A percentile compares a stretch with the other conserved stretches of the same genome.
Evolutionary conservation across 75 land plant genomes (phyloP).

Genomic region (Cryptomeria japonica): DNA sequence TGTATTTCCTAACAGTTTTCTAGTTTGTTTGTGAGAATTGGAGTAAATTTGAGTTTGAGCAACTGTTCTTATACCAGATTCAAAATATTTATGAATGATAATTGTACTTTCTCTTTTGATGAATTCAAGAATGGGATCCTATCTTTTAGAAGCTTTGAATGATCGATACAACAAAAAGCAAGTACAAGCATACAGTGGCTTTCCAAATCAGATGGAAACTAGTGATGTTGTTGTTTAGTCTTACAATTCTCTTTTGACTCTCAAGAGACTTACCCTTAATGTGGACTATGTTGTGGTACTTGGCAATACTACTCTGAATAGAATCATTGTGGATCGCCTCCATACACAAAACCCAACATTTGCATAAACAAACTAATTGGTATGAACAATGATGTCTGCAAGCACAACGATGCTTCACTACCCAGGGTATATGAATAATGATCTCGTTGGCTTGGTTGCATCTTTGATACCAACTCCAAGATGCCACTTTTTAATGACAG

Average conservation of each 20-base stretch:
- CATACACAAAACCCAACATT: constrained; percentile 93
- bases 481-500: constrained; percentile 99
- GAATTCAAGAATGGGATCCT: constrained; percentile 96
- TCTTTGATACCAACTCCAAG: constrained; percentile 98
- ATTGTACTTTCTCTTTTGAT: not conserved
- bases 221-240: constrained; percentile 99
- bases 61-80: not conserved
- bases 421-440: constrained; percentile 99
- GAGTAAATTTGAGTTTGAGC: not conserved
- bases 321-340: constrained; percentile 98
- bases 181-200: constrained; percentile 98
- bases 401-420: constrained; percentile 98
- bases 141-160: constrained; percentile 95
- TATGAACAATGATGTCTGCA: constrained; percentile 99
- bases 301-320: constrained; percentile 95
- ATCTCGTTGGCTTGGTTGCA: constrained; percentile 97
- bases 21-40: not conserved
- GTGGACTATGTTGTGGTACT: constrained; percentile 99
- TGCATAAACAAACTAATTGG: constrained; percentile 97
- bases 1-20: not conserved
- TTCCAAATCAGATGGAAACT: constrained; percentile 99
- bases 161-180: constrained; percentile 98
- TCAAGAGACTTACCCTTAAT: constrained; percentile 96
- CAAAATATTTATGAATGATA: not conserved
- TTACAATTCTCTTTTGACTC: constrained; percentile 92